Conservation (phyloP, 352 stramenopile species). For the Phytophthora chlamydospora region DNA sequence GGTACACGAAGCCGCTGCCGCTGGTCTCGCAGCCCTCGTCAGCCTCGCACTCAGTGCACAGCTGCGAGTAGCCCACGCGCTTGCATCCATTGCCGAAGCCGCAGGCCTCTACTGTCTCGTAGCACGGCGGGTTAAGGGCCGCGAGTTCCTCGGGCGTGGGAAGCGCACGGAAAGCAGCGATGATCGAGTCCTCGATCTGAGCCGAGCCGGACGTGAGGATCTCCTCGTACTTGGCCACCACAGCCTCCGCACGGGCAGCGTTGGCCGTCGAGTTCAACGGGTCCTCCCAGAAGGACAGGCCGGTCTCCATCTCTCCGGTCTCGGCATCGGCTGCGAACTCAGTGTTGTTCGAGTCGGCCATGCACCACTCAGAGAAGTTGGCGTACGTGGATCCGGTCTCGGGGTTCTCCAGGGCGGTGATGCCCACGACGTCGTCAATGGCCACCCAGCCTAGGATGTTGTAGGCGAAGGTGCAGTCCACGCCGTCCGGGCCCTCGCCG, state of each 20-base stretch:
- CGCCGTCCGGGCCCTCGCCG: conserved; percentile 64
- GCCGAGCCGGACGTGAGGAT: conserved; percentile 47
- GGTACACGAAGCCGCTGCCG: conserved; percentile 63
- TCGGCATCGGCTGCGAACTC: conserved; percentile 53
- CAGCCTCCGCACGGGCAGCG: conserved; percentile 46
- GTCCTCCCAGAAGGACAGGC: conserved; percentile 72
- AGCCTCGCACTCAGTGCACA: conserved; percentile 63
- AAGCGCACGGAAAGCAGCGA: conserved; percentile 52
- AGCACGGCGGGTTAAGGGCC: conserved; percentile 72
- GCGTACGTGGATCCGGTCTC: conserved; percentile 49
- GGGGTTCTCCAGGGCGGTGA: conserved; percentile 63
- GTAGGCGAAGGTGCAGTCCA: conserved; percentile 82
- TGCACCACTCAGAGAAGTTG: conserved; percentile 78
- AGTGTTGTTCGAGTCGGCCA: conserved; percentile 56
- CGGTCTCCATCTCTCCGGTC: conserved; percentile 44
- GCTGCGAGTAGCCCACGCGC: conserved; percentile 72
- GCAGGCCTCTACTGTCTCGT: conserved; percentile 62
- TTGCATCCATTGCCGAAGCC: conserved; percentile 63
- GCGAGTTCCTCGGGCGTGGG: conserved; percentile 53
- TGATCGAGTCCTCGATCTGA: conserved; percentile 44
- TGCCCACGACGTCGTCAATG: conserved; percentile 82
- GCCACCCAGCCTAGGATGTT: conserved; percentile 78
- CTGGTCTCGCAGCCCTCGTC: conserved; percentile 44
- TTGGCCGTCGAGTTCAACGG: conserved; percentile 65
- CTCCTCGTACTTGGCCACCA: conserved; percentile 57